These are phyloP conservation scores for Globisporangium paddicum DNA, from an alignment of 352 stramenopile species.

Conservation along the genomic window DNA sequence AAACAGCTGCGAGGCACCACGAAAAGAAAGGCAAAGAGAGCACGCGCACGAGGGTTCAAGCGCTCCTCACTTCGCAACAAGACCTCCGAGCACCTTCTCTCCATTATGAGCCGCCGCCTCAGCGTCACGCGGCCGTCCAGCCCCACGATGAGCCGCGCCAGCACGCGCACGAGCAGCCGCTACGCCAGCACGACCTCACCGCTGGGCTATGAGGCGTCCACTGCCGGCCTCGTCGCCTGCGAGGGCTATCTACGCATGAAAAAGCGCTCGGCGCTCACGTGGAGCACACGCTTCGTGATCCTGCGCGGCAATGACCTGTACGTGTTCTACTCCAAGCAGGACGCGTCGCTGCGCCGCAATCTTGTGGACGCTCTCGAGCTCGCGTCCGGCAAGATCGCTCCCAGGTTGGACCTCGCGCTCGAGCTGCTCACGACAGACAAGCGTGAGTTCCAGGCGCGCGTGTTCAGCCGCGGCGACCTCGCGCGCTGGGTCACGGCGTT, in stretches of 20 bases:
- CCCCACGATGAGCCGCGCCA: background rate
- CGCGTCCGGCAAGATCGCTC: conserved; percentile 28
- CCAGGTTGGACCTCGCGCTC: conserved; percentile 40
- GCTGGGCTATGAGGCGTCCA: background rate
- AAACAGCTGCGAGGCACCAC: too few species aligned
- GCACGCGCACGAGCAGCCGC: background rate
- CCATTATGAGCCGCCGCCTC: background rate
- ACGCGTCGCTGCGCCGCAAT: conserved; percentile 33
- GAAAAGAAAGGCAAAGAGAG: too few species aligned
- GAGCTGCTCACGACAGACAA: conserved; percentile 44
- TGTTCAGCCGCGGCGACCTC: conserved; percentile 52
- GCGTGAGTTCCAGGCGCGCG: conserved; percentile 35
- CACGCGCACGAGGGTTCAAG: too few species aligned
- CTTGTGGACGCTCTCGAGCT: conserved; percentile 37
- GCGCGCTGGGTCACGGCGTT: conserved; percentile 63
- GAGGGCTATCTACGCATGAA: conserved; percentile 67
- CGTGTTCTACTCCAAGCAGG: conserved; percentile 50
- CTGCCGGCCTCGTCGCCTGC: conserved; percentile 11
- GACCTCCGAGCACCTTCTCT: too few species aligned
- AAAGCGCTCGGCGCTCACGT: conserved; percentile 45
- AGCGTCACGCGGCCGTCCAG: background rate
- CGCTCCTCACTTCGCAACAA: too few species aligned
- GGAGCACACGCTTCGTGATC: conserved; percentile 61
- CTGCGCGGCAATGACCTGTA: conserved; percentile 37
- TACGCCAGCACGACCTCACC: background rate